Base-by-base conservation (phyloP, 179 eudicot genomes). In the Heliamphora pulchella region DNA sequence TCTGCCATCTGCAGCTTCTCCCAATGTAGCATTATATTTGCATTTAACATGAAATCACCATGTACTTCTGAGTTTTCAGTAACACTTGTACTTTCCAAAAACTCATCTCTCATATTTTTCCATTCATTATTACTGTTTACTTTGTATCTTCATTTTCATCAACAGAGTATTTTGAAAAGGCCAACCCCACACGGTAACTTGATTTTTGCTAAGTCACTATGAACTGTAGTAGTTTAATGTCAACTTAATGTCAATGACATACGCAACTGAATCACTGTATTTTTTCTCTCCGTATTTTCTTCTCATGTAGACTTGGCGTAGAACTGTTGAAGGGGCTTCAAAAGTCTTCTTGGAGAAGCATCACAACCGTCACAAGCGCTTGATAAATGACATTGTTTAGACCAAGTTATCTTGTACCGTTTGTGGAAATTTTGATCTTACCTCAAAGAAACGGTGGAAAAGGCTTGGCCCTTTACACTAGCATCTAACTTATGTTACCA, bases 311-410 rank as follows among this genome's bases (percentile, higher is more conserved):
- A 90, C 98, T 82, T 94, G 97, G 98, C 89, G 89, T 47, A 90
- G 81, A 86, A 90, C 97, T 0, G 72, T 94, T 31, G 89, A 87
- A 83, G 94, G 97, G 18, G 98, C 98, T 55, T 90, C 94, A 0
- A 91, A 87, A 87, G 91, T 94, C 63, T 88, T 94, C 86, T 84
- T 94, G 87, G 94, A 92, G 89, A 94, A 87, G 87, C 97, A 91
- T 85, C 89, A 85, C 84, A 89, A 92, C 74, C 86, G 90, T 51
- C 98, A 94, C 73, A 87, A 86, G 84, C 94, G 93, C 79, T 81
- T 94, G 79, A 87, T 86, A 22, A 87, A 75, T 74, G 97, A 94
- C 71, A 66, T 76, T 4, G 74, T 68, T 13, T 74, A 55, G 66
- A 22, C 39, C 48, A 64, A 47, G 57, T 39, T 47, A 3, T 5